Evolutionary conservation across 2,329 filamentous ascomycete genomes (phyloP).

Genomic region (Claviceps sp.): DNA sequence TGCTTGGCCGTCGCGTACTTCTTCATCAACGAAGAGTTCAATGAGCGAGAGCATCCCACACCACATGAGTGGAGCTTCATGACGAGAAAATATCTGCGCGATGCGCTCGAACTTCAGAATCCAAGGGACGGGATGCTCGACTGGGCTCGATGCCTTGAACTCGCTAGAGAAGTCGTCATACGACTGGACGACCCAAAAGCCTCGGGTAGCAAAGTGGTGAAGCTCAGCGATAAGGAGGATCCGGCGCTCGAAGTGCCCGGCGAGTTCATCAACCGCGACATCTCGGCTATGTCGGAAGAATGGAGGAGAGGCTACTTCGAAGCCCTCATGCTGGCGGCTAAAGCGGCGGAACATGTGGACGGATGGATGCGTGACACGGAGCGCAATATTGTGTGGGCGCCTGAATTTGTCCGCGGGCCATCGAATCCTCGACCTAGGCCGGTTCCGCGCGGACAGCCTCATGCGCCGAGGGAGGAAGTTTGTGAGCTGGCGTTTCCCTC

Average conservation of each 20-base stretch:
- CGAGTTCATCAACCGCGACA: slow-evolving; percentile 50
- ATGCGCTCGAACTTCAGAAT: slow-evolving; percentile 45
- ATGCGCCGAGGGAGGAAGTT: slow-evolving; percentile 60
- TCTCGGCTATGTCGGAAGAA: slow-evolving; percentile 61
- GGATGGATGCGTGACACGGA: slow-evolving; percentile 62
- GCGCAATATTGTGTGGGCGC: slow-evolving; percentile 52
- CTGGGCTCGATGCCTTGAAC: slow-evolving; percentile 54
- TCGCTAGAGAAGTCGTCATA: slow-evolving; percentile 44
- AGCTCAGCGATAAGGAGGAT: slow-evolving; percentile 48
- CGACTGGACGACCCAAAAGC: slow-evolving; percentile 54
- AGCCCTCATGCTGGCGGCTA: slow-evolving; percentile 62
- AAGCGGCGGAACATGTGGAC: slow-evolving; percentile 68
- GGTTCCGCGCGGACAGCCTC: slow-evolving; percentile 47
- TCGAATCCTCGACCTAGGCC: slow-evolving; percentile 72
- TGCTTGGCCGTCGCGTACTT: slow-evolving; percentile 48
- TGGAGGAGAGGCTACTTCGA: slow-evolving; percentile 84
- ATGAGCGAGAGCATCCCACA: slow-evolving; percentile 66
- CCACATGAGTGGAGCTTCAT: slow-evolving; percentile 69
- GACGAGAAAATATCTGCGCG: slow-evolving; percentile 54
- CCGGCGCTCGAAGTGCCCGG: slow-evolving; percentile 53
- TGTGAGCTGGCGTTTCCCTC: slow-evolving; percentile 54
- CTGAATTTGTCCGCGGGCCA: slow-evolving; percentile 63
- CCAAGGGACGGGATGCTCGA: slow-evolving; percentile 41
- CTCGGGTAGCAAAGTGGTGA: slow-evolving; percentile 53
- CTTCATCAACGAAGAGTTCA: slow-evolving; percentile 56